Evolutionary conservation across 805 yeast genomes (phyloP), one percentile per base, ranked within the genome.

Genomic region (Monosporozyma aquatica): DNA sequence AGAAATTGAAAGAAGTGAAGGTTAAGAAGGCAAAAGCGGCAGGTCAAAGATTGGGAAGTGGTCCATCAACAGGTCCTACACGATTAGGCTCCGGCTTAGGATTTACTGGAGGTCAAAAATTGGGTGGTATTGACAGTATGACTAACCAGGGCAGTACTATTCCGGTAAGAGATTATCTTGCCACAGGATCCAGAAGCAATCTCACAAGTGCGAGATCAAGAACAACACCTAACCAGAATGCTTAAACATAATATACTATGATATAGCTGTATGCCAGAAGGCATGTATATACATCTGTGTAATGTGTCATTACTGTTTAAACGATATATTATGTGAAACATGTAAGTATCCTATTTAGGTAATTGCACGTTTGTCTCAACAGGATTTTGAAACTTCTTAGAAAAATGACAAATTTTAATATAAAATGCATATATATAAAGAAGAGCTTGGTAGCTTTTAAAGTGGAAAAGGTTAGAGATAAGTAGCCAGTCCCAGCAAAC

Each of bases 11-110:
- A 5, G 22, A 35, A n/a, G 28, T 11, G 9, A 20, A 20, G 11
- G 14, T 13, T 21, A 23, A 6, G 21, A n/a, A 17, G 15, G 14
- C 25, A 9, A 41, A 36, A 14, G 13, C 22, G 6, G 8, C 8
- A 2, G 42, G 42, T n/a, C 43, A 42, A 29, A 39, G 47, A 24
- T 33, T 45, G 23, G 48, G 48, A 20, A 25, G 24, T 13, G 22
- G 22, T 10, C 30, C 39, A 18, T 11, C 23, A 18, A 25, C 21
- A 5, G 32, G 32, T 3, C 29, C 41, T 7, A 26, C 15, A 18
- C 11, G 20, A 13, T 3, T 18, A 6, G 23, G 26, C 18, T 14
- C 33, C 4, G 7, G 24, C 10, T 35, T 37, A 17, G 20, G 18
- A 18, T 18, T 22, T 8, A 36, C 37, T 6, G 35, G 24, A 6